Evolutionary conservation across 495 filamentous ascomycete genomes (phyloP).

Genomic region (Pseudomonodictys pantanalensis): DNA sequence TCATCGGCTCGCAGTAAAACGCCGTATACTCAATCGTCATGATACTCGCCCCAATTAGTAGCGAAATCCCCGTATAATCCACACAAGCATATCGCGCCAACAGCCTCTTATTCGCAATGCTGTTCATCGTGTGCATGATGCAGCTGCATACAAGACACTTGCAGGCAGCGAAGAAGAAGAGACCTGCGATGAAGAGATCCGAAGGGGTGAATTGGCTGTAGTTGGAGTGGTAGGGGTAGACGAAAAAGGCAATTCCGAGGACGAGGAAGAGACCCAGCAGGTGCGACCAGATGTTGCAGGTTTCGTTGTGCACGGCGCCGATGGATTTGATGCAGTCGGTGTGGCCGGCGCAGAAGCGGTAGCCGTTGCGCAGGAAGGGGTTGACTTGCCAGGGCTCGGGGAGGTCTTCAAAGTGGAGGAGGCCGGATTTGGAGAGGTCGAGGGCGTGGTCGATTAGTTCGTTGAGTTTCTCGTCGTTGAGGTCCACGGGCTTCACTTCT

Average conservation of each 20-base stretch:
- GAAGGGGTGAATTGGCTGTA: constrained; percentile 81
- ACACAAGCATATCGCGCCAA: constrained; percentile 97
- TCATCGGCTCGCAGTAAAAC: constrained; percentile 93
- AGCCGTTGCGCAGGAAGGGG: constrained; percentile 84
- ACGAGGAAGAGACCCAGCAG: constrained; percentile 82
- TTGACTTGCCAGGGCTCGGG: constrained; percentile 93
- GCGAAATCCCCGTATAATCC: constrained; percentile 96
- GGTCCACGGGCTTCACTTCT: constrained; percentile 50
- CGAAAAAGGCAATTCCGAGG: constrained; percentile 88
- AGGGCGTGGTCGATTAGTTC: constrained; percentile 81
- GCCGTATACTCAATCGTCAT: constrained; percentile 98
- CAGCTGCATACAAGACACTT: constrained; percentile 94
- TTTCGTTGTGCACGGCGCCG: constrained; percentile 83
- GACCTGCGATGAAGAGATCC: constrained; percentile 82
- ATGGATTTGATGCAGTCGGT: constrained; percentile 79
- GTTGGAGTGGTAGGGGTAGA: constrained; percentile 83
- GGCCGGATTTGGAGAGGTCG: constrained; percentile 56
- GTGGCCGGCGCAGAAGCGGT: constrained; percentile 89
- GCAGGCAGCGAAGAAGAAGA: constrained; percentile 96
- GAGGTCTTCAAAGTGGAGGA: constrained; percentile 85
- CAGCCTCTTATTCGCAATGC: constrained; percentile 80
- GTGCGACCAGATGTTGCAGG: constrained; percentile 98
- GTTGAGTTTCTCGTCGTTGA: constrained; percentile 56
- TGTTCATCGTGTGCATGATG: constrained; percentile 98
- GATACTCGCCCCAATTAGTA: constrained; percentile 94